These are phyloP conservation scores for Pyrenopolyporus hunteri DNA, from an alignment of 495 filamentous ascomycete genomes.

Conservation along the genomic window DNA sequence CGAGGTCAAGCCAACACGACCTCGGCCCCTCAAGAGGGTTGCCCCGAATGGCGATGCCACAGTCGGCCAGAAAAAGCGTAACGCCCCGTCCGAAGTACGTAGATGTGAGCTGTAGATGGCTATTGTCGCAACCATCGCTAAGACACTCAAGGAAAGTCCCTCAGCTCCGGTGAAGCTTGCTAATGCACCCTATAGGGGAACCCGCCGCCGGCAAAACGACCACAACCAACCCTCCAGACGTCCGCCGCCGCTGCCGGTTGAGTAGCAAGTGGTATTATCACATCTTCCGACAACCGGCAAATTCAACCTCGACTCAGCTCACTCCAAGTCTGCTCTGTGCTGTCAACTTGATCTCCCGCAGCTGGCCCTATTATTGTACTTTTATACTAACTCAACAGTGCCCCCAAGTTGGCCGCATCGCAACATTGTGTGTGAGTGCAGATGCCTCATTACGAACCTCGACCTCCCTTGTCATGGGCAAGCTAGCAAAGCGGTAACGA, in stretches of 20 bases:
- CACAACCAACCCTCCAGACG: constrained; percentile 41
- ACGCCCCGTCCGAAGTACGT: constrained; percentile 45
- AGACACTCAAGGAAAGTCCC: constrained; percentile 38
- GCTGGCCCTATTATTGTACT: constrained; percentile 20
- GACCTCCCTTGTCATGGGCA: constrained; percentile 2
- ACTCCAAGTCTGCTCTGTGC: constrained; percentile 10
- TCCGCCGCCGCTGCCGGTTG: constrained; percentile 47
- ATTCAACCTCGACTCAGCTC: neutral
- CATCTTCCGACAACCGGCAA: neutral
- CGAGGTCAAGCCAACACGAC: constrained; percentile 70
- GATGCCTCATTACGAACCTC: constrained; percentile 1
- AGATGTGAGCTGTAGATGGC: constrained; percentile 35
- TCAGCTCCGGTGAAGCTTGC: constrained; percentile 35
- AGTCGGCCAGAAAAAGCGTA: constrained; percentile 44
- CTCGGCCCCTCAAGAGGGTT: constrained; percentile 63
- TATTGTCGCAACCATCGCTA: constrained; percentile 34
- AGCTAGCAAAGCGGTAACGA: constrained; percentile 6
- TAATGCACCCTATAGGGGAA: constrained; percentile 38
- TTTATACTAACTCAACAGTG: constrained; percentile 27
- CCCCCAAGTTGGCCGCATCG: constrained; percentile 2
- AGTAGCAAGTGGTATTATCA: constrained; percentile 3
- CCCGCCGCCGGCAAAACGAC: constrained; percentile 46
- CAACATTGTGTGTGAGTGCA: constrained; percentile 24
- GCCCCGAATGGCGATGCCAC: constrained; percentile 24
- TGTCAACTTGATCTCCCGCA: constrained; percentile 34